These are phyloP conservation scores for Clitocybe nebularis DNA, from an alignment of 1,284 basidiomycete genomes.

Conservation along the genomic window DNA sequence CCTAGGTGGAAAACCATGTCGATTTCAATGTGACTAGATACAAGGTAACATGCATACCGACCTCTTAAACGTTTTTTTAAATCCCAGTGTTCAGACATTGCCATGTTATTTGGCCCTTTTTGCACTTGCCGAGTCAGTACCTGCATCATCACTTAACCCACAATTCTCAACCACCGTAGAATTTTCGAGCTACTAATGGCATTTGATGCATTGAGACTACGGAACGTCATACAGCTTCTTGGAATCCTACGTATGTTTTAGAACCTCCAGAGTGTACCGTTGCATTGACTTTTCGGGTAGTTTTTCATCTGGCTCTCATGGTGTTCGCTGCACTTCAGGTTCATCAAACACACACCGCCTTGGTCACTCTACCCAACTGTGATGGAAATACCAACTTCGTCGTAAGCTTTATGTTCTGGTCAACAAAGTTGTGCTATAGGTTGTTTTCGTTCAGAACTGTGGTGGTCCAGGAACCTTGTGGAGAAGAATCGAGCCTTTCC, in stretches of 20 bases:
- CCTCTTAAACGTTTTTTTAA: slow-evolving; percentile 11
- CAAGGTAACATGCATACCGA: slow-evolving; percentile 38
- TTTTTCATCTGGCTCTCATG: slow-evolving; percentile 70
- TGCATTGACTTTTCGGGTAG: slow-evolving; percentile 30
- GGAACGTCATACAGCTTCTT: slow-evolving; percentile 73
- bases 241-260: slow-evolving; percentile 60
- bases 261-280: not conserved
- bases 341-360: slow-evolving; percentile 60
- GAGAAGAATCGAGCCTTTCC: slow-evolving; percentile 39
- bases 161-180: slow-evolving; percentile 30
- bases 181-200: slow-evolving; percentile 72
- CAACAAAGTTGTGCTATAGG: slow-evolving; percentile 3
- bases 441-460: slow-evolving; percentile 37
- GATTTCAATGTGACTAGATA: slow-evolving; percentile 40
- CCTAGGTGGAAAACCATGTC: slow-evolving; percentile 53
- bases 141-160: slow-evolving; percentile 2
- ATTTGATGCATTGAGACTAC: slow-evolving; percentile 66
- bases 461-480: slow-evolving; percentile 42
- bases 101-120: slow-evolving; percentile 81
- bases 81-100: slow-evolving; percentile 52
- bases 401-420: slow-evolving; percentile 20
- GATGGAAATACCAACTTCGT: slow-evolving; percentile 21
- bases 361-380: slow-evolving; percentile 35
- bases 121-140: slow-evolving; percentile 68
- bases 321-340: slow-evolving; percentile 73